Evolutionary conservation across 2,329 filamentous ascomycete species (phyloP).

Genomic region (Microcyclosporella mali): DNA sequence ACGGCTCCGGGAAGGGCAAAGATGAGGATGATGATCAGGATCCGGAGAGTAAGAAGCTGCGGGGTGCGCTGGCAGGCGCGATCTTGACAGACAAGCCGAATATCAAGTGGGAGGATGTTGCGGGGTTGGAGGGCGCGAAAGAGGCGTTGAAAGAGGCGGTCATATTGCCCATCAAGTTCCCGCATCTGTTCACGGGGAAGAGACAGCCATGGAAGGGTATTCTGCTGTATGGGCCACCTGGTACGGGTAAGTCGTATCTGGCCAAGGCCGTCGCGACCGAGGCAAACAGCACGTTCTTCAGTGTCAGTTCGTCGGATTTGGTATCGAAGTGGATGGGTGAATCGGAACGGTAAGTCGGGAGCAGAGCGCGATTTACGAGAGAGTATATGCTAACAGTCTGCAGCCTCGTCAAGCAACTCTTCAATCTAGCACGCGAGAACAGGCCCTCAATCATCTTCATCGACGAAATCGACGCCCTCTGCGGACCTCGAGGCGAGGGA

Average conservation of each 20-base stretch:
- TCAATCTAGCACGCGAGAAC: conserved; percentile 96
- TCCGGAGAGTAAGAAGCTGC: conserved; percentile 90
- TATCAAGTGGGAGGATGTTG: conserved; percentile 96
- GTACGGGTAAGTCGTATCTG: conserved; percentile 95
- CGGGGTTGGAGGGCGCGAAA: conserved; percentile 87
- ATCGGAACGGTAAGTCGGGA: conserved; percentile 73
- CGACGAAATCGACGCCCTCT: conserved; percentile 94
- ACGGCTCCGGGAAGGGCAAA: conserved; percentile 57
- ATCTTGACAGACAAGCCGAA: conserved; percentile 95
- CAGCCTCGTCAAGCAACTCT: conserved; percentile 91
- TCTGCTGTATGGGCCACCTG: conserved; percentile 87
- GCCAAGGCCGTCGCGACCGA: conserved; percentile 97
- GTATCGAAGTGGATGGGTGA: conserved; percentile 99
- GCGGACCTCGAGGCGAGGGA: conserved; percentile 85
- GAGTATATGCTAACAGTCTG: conserved; percentile 13
- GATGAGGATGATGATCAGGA: conserved; percentile 61
- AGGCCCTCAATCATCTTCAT: conserved; percentile 98
- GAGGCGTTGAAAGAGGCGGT: conserved; percentile 97
- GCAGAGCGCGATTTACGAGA: neutral
- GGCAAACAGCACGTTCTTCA: conserved; percentile 98
- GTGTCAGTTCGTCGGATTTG: conserved; percentile 91
- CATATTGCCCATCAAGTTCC: conserved; percentile 96
- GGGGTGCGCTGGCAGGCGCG: conserved; percentile 82
- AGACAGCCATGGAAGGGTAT: conserved; percentile 98
- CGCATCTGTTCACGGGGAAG: conserved; percentile 91